phyloP scores from a whole-genome alignment of 441 rosid genomes.

The Breynia disticha region DNA sequence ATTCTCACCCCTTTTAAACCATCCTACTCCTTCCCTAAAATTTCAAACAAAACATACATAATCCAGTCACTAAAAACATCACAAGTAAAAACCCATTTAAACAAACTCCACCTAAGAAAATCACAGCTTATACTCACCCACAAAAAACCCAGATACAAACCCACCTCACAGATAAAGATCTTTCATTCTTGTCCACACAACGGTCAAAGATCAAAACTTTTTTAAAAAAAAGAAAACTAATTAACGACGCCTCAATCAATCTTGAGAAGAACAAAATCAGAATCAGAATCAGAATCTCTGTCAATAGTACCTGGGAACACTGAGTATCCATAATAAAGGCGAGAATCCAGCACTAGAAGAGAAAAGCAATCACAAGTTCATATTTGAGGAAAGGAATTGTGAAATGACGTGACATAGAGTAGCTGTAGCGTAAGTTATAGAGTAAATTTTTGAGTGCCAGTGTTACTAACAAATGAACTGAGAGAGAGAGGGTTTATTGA shows the following conservation, averaged over 20 bases:
- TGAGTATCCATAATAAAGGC: slow-evolving; percentile 16
- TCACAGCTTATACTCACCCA: neutral
- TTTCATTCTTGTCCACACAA: slow-evolving; percentile 9
- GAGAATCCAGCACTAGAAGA: slow-evolving; percentile 17
- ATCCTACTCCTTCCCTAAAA: slow-evolving; percentile 4
- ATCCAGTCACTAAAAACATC: slow-evolving; percentile 2
- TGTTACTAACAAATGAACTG: neutral
- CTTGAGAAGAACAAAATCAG: too few species aligned
- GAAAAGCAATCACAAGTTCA: neutral
- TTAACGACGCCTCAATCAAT: too few species aligned
- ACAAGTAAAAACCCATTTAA: slow-evolving; percentile 9
- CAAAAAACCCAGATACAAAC: neutral
- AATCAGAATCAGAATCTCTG: neutral
- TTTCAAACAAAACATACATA: neutral
- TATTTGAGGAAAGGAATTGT: neutral
- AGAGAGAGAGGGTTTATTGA: neutral
- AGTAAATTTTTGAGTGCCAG: neutral
- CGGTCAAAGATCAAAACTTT: neutral
- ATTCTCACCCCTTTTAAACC: slow-evolving; percentile 3
- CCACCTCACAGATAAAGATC: neutral
- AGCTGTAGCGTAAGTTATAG: neutral
- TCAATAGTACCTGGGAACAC: neutral
- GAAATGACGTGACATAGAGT: neutral
- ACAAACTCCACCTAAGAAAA: slow-evolving; percentile 12
- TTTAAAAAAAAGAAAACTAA: neutral